These are phyloP conservation scores for Penicillium lividum DNA, from an alignment of 495 filamentous ascomycete genomes.

Conservation along the genomic window DNA sequence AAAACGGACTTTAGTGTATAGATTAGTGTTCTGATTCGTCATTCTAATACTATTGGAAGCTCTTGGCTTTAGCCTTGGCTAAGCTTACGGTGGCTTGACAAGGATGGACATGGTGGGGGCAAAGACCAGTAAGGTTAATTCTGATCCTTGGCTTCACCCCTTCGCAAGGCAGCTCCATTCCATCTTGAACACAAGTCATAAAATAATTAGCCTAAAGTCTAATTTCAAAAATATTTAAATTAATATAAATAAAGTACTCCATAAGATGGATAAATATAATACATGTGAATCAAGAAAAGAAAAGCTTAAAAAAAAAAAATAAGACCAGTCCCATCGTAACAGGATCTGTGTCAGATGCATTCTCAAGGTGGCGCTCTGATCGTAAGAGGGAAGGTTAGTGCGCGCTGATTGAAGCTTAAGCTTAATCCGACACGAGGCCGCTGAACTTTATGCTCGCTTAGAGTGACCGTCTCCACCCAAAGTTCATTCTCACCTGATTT, in stretches of 20 bases:
- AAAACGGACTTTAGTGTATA: background rate
- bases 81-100: constrained; percentile 29
- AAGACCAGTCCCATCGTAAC: constrained; percentile 10
- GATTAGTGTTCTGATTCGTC: background rate
- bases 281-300: background rate
- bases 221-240: background rate
- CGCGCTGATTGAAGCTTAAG: constrained; percentile 49
- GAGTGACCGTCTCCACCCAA: constrained; percentile 22
- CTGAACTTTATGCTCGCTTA: constrained; percentile 50
- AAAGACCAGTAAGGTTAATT: constrained; percentile 25
- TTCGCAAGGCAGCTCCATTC: constrained; percentile 31
- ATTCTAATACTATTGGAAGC: constrained; percentile 14
- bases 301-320: constrained; percentile 6
- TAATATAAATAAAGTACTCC: background rate
- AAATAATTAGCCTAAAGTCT: background rate
- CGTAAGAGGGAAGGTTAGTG: constrained; percentile 39
- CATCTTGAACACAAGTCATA: constrained; percentile 7
- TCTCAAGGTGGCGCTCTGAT: constrained; percentile 39
- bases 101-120: constrained; percentile 13
- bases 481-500: constrained; percentile 15
- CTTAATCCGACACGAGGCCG: constrained; percentile 56
- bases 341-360: constrained; percentile 32
- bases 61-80: constrained; percentile 24
- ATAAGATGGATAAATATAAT: background rate
- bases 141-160: constrained; percentile 20